Percentiles rank a stretch among this genome's conserved stretches.
phyloP scores from a whole-genome alignment of 140 eudicot species.

The Anethum foeniculum region DNA sequence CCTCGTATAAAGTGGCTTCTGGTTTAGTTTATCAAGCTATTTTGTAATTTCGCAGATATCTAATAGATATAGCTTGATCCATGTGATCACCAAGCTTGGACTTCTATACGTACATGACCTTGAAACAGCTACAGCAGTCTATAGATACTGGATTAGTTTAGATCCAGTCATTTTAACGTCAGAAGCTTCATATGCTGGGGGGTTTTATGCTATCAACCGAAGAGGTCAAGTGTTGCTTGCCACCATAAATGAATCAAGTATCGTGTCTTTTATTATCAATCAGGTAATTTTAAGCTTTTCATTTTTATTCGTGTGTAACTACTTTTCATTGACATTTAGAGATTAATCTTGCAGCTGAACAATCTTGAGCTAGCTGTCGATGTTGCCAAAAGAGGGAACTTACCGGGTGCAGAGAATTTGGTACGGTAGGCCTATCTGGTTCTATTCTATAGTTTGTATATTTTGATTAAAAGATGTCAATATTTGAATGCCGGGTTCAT shows the following conservation, averaged over 20 bases:
- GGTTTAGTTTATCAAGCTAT: too few relatives aligned
- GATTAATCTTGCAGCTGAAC: conserved; percentile 47
- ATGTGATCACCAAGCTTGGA: conserved; percentile 92
- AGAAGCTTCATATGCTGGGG: conserved; percentile 90
- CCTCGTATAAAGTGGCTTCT: too few relatives aligned
- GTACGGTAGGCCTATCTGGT: conserved; percentile 20
- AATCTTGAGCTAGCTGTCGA: conserved; percentile 96
- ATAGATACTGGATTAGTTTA: conserved; percentile 58
- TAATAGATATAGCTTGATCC: conserved; percentile 70
- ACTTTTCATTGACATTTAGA: not conserved
- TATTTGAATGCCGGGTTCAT: not conserved
- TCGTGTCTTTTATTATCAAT: conserved; percentile 56
- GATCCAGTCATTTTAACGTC: conserved; percentile 69
- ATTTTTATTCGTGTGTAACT: not conserved
- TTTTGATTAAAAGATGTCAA: not conserved
- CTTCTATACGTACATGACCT: conserved; percentile 73
- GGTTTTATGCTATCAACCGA: conserved; percentile 90
- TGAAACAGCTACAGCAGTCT: conserved; percentile 63
- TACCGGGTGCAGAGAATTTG: conserved; percentile 98
- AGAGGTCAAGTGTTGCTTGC: conserved; percentile 94
- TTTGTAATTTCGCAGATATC: conserved; percentile 52
- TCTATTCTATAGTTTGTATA: not conserved
- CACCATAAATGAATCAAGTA: conserved; percentile 55
- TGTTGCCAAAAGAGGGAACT: conserved; percentile 96
- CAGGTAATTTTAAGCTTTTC: conserved; percentile 35